These are phyloP conservation scores for Vinca minor DNA, from an alignment of 257 asterid genomes.

Conservation along the genomic window DNA sequence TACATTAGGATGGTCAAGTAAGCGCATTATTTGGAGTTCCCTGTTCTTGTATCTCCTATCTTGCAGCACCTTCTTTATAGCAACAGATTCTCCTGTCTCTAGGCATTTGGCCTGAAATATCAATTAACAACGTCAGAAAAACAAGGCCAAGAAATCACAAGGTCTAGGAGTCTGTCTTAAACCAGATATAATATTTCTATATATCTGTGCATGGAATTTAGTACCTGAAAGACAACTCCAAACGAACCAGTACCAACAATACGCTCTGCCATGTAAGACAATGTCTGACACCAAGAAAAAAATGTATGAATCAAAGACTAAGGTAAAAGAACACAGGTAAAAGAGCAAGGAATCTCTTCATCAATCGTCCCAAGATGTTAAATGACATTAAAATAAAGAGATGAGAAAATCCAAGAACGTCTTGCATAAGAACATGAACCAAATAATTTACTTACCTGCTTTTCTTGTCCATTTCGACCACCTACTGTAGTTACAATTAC, in stretches of 20 bases:
- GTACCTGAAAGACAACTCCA: conserved; percentile 81
- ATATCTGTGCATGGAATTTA: background rate
- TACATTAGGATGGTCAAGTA: conserved; percentile 67
- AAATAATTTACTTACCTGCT: conserved; percentile 42
- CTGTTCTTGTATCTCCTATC: conserved; percentile 92
- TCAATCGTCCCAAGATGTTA: background rate
- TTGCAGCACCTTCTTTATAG: conserved; percentile 87
- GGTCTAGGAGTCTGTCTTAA: too few relatives aligned
- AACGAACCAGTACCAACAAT: conserved; percentile 51
- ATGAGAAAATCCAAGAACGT: background rate
- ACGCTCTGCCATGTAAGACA: conserved; percentile 58
- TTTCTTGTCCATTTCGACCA: conserved; percentile 68
- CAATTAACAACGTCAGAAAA: background rate
- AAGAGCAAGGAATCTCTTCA: background rate
- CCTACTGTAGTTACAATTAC: conserved; percentile 67
- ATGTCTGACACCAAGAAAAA: conserved; percentile 34
- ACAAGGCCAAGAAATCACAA: background rate
- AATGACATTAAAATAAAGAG: background rate
- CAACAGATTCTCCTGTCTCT: conserved; percentile 69
- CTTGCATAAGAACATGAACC: background rate
- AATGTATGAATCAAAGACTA: background rate
- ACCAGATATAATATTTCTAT: background rate
- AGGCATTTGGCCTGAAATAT: conserved; percentile 67
- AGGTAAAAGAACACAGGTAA: background rate
- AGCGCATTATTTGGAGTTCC: conserved; percentile 68